Evolutionary conservation across 495 filamentous ascomycete genomes (phyloP).

Genomic region (Annulohypoxylon maeteangense): DNA sequence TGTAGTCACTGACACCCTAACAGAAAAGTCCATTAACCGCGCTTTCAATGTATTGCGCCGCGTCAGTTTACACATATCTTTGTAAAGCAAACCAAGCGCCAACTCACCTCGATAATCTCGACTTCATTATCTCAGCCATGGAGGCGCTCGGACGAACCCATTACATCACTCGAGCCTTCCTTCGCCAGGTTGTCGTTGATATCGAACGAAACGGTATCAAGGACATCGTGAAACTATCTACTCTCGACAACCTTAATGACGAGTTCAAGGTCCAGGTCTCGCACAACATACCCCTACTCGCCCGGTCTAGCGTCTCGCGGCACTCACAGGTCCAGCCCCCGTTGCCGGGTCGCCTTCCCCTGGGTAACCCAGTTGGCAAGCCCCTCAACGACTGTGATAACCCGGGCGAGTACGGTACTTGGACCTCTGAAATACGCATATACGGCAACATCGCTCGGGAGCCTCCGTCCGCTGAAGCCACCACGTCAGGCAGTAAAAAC

Average conservation of each 20-base stretch:
- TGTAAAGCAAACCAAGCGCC: constrained; percentile 43
- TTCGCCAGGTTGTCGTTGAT: constrained; percentile 55
- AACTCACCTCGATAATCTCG: constrained; percentile 49
- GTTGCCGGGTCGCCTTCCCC: constrained; percentile 51
- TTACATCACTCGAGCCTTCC: constrained; percentile 52
- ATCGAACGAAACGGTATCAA: constrained; percentile 51
- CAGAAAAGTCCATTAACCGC: constrained; percentile 55
- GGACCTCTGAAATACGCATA: not conserved
- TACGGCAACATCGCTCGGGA: not conserved
- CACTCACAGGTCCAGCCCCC: constrained; percentile 48
- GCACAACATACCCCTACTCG: constrained; percentile 55
- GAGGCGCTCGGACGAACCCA: constrained; percentile 50
- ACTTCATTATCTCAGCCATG: constrained; percentile 55
- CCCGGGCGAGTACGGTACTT: constrained; percentile 16
- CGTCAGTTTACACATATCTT: constrained; percentile 53
- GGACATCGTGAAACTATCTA: constrained; percentile 28
- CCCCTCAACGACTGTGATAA: not conserved
- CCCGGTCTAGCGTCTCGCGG: constrained; percentile 45
- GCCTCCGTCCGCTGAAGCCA: not conserved
- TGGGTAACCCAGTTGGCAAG: constrained; percentile 44
- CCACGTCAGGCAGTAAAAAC: not conserved
- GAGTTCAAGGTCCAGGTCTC: constrained; percentile 23
- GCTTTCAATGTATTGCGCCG: constrained; percentile 56
- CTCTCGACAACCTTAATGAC: constrained; percentile 20
- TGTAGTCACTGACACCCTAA: constrained; percentile 7